Conservation (phyloP, 1,284 basidiomycete species). For the Malassezia arunalokei region DNA sequence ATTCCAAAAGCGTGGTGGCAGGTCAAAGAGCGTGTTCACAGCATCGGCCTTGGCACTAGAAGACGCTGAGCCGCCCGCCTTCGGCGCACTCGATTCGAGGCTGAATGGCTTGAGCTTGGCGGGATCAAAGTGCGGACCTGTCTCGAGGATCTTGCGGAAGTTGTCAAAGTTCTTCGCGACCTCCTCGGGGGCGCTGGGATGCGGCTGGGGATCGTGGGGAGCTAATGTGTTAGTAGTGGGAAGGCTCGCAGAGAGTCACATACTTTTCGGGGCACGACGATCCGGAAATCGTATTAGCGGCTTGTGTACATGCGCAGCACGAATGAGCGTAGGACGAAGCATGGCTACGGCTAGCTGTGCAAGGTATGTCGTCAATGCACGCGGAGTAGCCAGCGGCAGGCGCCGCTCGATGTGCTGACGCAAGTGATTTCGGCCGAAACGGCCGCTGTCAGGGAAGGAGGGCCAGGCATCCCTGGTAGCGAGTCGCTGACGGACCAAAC, state of each 20-base stretch:
- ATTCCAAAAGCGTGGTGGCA: constrained; percentile 40
- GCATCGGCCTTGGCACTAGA: neutral
- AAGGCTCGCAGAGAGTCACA: neutral
- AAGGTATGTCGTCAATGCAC: too few species aligned
- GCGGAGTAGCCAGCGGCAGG: too few species aligned
- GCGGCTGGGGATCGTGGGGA: constrained; percentile 32
- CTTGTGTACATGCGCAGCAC: constrained; percentile 27
- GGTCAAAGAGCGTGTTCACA: constrained; percentile 15
- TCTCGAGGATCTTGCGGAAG: constrained; percentile 31
- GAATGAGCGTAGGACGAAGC: constrained; percentile 25
- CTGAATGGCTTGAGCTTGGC: constrained; percentile 23
- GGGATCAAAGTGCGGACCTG: constrained; percentile 42
- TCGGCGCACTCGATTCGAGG: neutral
- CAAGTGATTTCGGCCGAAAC: neutral
- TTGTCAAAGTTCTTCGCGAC: constrained; percentile 28
- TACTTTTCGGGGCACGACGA: constrained; percentile 28
- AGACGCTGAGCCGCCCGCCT: neutral
- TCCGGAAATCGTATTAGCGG: constrained; percentile 35
- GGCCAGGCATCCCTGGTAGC: neutral
- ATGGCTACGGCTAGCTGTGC: constrained; percentile 6
- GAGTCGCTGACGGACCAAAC: neutral
- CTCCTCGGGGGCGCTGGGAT: constrained; percentile 37
- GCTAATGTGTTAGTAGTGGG: constrained; percentile 11
- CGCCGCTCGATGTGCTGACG: too few species aligned
- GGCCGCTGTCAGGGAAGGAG: neutral